Conservation (phyloP, 768 basidiomycete genomes). For the Porphyrellus cyaneotinctus region DNA sequence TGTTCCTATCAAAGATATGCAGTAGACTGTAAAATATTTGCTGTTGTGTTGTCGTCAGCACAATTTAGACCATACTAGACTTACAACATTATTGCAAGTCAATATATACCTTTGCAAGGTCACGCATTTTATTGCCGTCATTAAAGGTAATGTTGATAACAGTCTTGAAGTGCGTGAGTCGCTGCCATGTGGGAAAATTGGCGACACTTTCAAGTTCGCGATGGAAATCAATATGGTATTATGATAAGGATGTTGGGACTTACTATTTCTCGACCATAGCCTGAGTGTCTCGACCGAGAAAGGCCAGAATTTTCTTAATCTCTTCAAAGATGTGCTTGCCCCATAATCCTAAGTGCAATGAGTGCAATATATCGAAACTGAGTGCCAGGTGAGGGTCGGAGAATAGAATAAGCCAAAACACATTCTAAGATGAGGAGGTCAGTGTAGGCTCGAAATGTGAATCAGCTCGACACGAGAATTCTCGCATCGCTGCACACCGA, state of each 20-base stretch:
- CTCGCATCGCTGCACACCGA: too few species aligned
- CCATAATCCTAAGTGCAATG: constrained; percentile 31
- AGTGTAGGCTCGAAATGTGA: not conserved
- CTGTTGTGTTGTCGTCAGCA: too few species aligned
- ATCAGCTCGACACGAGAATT: too few species aligned
- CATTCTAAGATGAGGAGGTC: constrained; percentile 26
- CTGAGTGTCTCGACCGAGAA: constrained; percentile 6
- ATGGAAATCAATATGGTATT: not conserved
- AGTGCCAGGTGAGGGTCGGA: constrained; percentile 34
- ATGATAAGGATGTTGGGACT: not conserved
- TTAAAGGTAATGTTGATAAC: constrained; percentile 28
- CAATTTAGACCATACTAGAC: too few species aligned
- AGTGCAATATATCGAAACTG: constrained; percentile 40
- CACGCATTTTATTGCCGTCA: constrained; percentile 37
- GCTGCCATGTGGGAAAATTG: constrained; percentile 32
- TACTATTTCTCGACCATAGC: constrained; percentile 23
- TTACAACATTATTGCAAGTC: too few species aligned
- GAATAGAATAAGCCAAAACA: constrained; percentile 35
- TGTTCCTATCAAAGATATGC: not conserved
- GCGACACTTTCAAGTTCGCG: constrained; percentile 21
- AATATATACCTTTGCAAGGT: too few species aligned
- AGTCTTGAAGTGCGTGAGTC: constrained; percentile 31
- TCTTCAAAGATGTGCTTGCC: constrained; percentile 31
- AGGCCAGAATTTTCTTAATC: constrained; percentile 21
- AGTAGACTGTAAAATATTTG: too few species aligned